A percentile compares a stretch with the other conserved stretches of the same genome.
Conservation (phyloP, 768 basidiomycete genomes). For the Russula olivacea region DNA sequence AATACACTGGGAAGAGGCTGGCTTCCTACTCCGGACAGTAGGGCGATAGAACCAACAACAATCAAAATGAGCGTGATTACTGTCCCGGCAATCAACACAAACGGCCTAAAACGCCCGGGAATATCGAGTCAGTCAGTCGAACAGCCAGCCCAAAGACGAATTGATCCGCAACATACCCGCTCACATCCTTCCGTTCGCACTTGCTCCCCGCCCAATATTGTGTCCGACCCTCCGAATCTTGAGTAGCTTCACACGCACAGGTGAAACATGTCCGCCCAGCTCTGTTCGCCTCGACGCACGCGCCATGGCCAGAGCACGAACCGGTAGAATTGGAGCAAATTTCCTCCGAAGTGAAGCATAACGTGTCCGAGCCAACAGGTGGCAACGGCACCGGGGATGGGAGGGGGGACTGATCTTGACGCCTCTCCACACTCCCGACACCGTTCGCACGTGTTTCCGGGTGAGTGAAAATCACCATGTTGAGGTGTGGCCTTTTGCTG, state of each 20-base stretch:
- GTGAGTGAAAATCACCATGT: conserved; percentile 51
- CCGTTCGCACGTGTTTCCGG: conserved; percentile 25
- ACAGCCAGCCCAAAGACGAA: background rate
- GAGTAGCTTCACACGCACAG: conserved; percentile 44
- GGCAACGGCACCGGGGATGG: conserved; percentile 43
- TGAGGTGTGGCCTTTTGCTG: conserved; percentile 36
- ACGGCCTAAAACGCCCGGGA: conserved; percentile 46
- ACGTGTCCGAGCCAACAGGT: conserved; percentile 53
- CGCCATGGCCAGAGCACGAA: conserved; percentile 63
- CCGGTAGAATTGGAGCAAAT: conserved; percentile 58
- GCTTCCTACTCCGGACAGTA: conserved; percentile 58
- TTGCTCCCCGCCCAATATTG: conserved; percentile 68
- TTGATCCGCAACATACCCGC: conserved; percentile 55
- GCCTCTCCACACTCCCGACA: conserved; percentile 29
- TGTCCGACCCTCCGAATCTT: conserved; percentile 48
- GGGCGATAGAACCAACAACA: conserved; percentile 57
- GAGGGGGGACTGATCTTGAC: conserved; percentile 38
- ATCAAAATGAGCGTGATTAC: conserved; percentile 58
- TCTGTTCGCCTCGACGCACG: conserved; percentile 55
- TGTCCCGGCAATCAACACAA: conserved; percentile 68
- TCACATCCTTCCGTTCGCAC: conserved; percentile 76
- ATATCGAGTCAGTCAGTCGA: background rate
- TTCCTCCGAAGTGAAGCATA: conserved; percentile 53
- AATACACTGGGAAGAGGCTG: conserved; percentile 70
- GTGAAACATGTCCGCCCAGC: conserved; percentile 50